phyloP scores from a whole-genome alignment of 2,329 filamentous ascomycete species.

The Ophiostoma australiae region DNA sequence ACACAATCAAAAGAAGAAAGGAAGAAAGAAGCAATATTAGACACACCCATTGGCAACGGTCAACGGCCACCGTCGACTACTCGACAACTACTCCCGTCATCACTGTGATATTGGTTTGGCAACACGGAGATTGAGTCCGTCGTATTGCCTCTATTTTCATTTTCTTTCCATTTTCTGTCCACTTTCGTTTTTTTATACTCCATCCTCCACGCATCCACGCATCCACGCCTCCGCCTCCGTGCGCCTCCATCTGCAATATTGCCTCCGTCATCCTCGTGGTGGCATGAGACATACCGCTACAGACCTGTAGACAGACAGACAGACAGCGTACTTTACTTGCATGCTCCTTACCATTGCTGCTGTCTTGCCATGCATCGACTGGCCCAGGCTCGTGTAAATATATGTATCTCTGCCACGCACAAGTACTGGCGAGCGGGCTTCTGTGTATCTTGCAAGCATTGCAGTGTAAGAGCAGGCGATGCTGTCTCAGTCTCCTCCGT shows the following conservation, averaged over 20 bases:
- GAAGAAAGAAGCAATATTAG: neutral
- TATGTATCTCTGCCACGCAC: neutral
- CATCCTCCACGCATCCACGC: too few relatives aligned
- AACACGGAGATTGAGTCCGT: neutral
- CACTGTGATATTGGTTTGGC: neutral
- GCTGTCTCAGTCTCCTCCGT: neutral
- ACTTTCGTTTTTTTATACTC: too few relatives aligned
- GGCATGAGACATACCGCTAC: neutral
- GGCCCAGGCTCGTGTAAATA: neutral
- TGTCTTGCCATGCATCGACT: slow-evolving; percentile 14
- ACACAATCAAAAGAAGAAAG: neutral
- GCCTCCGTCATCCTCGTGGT: neutral
- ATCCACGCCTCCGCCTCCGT: neutral
- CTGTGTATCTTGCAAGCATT: neutral
- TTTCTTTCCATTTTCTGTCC: neutral
- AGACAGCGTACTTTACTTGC: neutral
- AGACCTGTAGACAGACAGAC: neutral
- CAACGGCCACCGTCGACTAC: neutral
- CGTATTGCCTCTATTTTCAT: neutral
- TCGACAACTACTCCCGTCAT: neutral
- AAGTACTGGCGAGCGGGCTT: neutral
- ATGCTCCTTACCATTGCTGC: slow-evolving; percentile 13
- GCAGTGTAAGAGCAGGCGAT: neutral
- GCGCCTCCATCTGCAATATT: neutral
- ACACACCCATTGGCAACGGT: neutral